Conservation (phyloP, 2,329 filamentous ascomycete genomes). For the Penicillium sp. region DNA sequence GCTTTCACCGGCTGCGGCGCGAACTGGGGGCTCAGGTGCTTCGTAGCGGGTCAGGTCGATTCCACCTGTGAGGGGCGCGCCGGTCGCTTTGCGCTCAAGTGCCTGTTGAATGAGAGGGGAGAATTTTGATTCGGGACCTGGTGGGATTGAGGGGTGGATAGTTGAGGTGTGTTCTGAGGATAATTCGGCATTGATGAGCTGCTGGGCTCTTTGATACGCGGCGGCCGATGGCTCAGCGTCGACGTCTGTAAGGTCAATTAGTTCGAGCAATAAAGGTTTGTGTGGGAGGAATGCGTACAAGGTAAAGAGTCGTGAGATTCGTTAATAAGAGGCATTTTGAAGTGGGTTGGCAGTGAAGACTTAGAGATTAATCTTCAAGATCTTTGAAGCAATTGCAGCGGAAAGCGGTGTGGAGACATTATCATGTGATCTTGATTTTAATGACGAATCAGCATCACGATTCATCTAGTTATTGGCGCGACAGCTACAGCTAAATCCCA, state of each 20-base stretch:
- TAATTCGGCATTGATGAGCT: conserved; percentile 69
- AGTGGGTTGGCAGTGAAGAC: neutral
- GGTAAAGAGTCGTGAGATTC: conserved; percentile 77
- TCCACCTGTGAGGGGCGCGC: conserved; percentile 58
- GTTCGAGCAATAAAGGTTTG: conserved; percentile 7
- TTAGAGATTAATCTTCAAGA: neutral
- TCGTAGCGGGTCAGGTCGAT: conserved; percentile 85
- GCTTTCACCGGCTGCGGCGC: conserved; percentile 32
- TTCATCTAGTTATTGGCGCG: no score
- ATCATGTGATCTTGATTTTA: neutral
- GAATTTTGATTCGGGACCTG: conserved; percentile 56
- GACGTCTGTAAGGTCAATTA: conserved; percentile 63
- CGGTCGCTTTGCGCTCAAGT: conserved; percentile 64
- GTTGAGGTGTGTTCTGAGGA: conserved; percentile 48
- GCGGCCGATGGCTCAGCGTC: conserved; percentile 66
- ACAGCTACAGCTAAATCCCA: neutral
- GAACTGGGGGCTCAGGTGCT: conserved; percentile 62
- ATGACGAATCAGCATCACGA: neutral
- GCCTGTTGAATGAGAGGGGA: conserved; percentile 68
- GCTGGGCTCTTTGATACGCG: conserved; percentile 65
- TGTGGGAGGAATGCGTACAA: conserved; percentile 57
- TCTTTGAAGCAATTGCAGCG: neutral
- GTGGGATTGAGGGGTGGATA: conserved; percentile 61
- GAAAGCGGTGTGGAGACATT: neutral
- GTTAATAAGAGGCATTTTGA: conserved; percentile 65